phyloP scores from a whole-genome alignment of 169 alveolate species.

The Haemoproteus tartakovskyi region DNA sequence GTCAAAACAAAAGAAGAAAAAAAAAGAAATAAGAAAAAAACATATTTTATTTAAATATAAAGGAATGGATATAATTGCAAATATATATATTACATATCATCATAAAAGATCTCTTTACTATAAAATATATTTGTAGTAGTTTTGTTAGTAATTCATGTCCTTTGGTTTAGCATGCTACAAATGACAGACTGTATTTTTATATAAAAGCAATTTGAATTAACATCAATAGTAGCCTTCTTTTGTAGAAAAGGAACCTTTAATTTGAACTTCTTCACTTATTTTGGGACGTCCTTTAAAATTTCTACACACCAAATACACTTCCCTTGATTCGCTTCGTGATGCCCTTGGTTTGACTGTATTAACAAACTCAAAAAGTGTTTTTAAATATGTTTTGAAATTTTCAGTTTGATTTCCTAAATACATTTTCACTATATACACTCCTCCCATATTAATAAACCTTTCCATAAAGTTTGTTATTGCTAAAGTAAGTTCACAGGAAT shows the following conservation, averaged over 20 bases:
- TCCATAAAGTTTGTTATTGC: constrained; percentile 78
- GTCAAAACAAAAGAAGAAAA: too few species aligned
- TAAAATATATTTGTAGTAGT: too few species aligned
- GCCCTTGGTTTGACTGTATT: constrained; percentile 78
- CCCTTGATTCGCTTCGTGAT: constrained; percentile 74
- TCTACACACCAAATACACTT: constrained; percentile 78
- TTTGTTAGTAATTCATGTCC: too few species aligned
- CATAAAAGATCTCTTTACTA: too few species aligned
- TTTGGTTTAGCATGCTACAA: too few species aligned
- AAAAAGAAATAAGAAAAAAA: too few species aligned
- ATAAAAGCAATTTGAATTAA: too few species aligned
- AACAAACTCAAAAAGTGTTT: constrained; percentile 70
- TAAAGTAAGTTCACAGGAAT: constrained; percentile 78
- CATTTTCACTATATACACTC: constrained; percentile 78
- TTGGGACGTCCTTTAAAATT: constrained; percentile 73
- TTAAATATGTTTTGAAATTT: constrained; percentile 74
- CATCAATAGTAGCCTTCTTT: constrained; percentile 72
- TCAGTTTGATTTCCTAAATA: constrained; percentile 77
- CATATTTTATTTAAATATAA: too few species aligned
- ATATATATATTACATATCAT: too few species aligned
- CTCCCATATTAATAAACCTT: constrained; percentile 73
- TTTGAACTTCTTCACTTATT: constrained; percentile 74
- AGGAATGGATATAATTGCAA: too few species aligned
- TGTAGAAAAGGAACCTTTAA: constrained; percentile 73
- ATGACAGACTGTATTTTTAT: too few species aligned